These are phyloP conservation scores for Nissolia schottii DNA, from an alignment of 306 rosid species.

Conservation along the genomic window DNA sequence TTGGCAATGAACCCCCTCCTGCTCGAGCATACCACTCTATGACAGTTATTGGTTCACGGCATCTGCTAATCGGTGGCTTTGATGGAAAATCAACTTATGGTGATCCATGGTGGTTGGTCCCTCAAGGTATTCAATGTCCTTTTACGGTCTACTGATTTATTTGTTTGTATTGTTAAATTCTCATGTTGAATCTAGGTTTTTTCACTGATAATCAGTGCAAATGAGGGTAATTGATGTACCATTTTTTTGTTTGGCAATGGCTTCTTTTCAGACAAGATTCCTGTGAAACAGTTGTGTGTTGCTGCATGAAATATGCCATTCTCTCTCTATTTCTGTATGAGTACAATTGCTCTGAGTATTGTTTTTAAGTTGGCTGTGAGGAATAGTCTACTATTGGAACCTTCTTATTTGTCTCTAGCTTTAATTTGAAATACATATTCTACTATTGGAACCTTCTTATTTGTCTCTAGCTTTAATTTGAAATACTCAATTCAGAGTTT, in stretches of 20 bases:
- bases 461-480: neutral
- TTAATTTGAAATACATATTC: neutral
- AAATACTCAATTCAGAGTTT: neutral
- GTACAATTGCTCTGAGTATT: neutral
- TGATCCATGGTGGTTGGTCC: slow-evolving; percentile 95
- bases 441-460: slow-evolving; percentile 7
- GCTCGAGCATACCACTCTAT: slow-evolving; percentile 97
- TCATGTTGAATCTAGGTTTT: neutral
- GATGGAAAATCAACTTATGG: slow-evolving; percentile 93
- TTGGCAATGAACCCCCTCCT: slow-evolving; percentile 83
- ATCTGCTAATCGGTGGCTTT: slow-evolving; percentile 88
- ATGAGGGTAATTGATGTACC: neutral
- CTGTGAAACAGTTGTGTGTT: neutral
- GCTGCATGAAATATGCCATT: slow-evolving; percentile 8
- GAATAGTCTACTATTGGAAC: neutral
- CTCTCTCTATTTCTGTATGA: neutral
- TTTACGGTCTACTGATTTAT: slow-evolving; percentile 1
- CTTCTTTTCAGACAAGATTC: neutral
- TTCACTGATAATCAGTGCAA: slow-evolving; percentile 10
- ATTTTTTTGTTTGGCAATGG: slow-evolving; percentile 3
- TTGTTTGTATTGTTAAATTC: neutral
- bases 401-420: slow-evolving; percentile 2
- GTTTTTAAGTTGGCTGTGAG: slow-evolving; percentile 11
- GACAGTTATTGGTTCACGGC: slow-evolving; percentile 64
- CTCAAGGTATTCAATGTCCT: slow-evolving; percentile 61